Evolutionary conservation across 225 moss, liverwort and hornwort genomes (phyloP), one percentile per base, ranked within the genome.

Genomic region (Anthoceros angustus): DNA sequence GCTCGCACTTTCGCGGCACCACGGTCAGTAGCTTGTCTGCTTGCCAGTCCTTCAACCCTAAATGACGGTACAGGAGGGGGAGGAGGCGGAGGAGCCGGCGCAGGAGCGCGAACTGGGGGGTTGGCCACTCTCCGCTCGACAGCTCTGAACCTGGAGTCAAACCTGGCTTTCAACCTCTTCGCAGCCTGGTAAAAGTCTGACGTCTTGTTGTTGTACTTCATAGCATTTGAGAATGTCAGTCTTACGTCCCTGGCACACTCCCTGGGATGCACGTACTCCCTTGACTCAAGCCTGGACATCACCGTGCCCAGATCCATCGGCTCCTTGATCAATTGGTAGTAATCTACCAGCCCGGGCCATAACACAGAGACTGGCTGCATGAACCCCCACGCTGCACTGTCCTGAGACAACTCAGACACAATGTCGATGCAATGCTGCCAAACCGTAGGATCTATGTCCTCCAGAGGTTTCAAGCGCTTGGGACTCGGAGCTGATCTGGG

Each of bases 241-340:
- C 76, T 78, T 0, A 85, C 20, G 32, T 88, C 86, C 21, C 50
- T 63, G 0, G 74, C 85, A 46, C 88, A 86, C 2, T 82, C 79
- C 9, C 63, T 25, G 0, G 45, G 39, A 25, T 39, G 49, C 7
- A 6, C 0, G 0, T 86, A 92, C 0, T 6, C 0, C 0, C 45
- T 66, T 0, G 16, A 0, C 0, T 61, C 38, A 2, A 85, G 68
- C 0, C 68, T 83, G 43, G 71, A 40, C 39, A 77, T 72, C 24
- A 85, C 78, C 0, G 80, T 82, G 0, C 82, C 74, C 2, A 89
- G 72, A 76, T 89, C 85, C 83, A 82, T 88, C 9, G 92, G 83
- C 0, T 80, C 60, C 62, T 76, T 74, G 2, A 92, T 79, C 3
- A 83, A 72, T 0, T n/a, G 64, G 21, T 61, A 62, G 4, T 88